A percentile compares a stretch with the other conserved stretches of the same genome.
Evolutionary conservation across 2,329 filamentous ascomycete genomes (phyloP).

Genomic region (Penicillium sp.): DNA sequence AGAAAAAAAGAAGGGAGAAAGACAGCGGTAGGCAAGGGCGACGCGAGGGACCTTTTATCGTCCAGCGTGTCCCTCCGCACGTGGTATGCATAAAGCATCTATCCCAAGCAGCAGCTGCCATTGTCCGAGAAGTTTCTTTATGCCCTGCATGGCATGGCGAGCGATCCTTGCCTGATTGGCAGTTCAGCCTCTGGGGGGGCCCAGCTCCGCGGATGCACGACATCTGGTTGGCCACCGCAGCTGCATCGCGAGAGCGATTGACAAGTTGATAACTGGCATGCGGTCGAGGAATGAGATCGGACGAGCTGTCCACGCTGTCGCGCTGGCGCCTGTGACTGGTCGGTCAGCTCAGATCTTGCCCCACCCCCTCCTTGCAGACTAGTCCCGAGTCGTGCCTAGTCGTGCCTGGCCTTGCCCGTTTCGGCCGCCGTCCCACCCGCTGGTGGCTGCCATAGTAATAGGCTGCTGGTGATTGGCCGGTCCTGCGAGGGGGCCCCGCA

Average conservation of each 20-base stretch:
- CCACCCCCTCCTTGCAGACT: not conserved
- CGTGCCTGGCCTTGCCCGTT: not conserved
- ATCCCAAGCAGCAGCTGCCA: not conserved
- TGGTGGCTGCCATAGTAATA: not conserved
- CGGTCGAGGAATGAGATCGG: not conserved
- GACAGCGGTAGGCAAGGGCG: conserved; percentile 9
- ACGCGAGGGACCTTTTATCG: conserved; percentile 16
- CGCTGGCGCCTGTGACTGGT: conserved; percentile 5
- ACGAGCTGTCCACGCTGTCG: conserved; percentile 1
- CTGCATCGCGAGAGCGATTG: too few species aligned
- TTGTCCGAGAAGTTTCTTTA: not conserved
- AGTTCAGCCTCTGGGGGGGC: not conserved
- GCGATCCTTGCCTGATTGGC: not conserved
- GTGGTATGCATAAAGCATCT: not conserved
- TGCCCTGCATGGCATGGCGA: not conserved
- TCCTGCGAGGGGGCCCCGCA: not conserved
- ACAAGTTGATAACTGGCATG: not conserved
- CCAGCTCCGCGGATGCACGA: too few species aligned
- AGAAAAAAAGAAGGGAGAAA: conserved; percentile 10
- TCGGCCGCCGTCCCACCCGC: too few species aligned
- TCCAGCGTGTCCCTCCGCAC: conserved; percentile 9
- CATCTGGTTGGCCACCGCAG: not conserved
- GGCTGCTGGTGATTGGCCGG: not conserved
- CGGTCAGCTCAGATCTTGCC: not conserved
- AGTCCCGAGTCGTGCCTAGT: not conserved